Percentiles rank a stretch among this genome's conserved stretches.
Evolutionary conservation across 2,329 filamentous ascomycete species (phyloP).

Genomic region (Helotiales sp.): DNA sequence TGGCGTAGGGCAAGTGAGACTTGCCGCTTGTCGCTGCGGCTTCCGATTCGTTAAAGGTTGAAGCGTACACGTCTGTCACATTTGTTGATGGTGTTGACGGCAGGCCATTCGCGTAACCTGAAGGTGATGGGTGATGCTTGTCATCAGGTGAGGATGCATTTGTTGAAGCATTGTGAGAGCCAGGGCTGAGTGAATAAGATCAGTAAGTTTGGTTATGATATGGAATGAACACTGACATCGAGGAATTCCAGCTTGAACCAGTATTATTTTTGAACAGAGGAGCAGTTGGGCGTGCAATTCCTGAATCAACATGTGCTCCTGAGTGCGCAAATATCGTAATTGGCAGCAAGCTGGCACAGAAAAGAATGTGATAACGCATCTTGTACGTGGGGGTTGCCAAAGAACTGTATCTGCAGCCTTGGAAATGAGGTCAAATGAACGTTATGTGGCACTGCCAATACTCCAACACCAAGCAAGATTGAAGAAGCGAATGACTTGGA

Average conservation of each 20-base stretch:
- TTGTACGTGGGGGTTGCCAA: neutral
- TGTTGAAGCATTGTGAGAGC: neutral
- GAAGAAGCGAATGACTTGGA: conserved; percentile 2
- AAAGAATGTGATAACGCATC: conserved; percentile 11
- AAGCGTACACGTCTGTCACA: neutral
- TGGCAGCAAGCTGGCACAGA: conserved; percentile 6
- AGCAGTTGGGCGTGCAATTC: conserved; percentile 1
- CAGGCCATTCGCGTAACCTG: neutral
- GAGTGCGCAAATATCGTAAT: conserved; percentile 4
- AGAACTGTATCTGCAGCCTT: neutral
- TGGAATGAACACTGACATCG: neutral
- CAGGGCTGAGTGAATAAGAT: neutral
- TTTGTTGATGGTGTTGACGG: neutral
- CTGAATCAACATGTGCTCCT: neutral
- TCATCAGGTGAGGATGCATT: conserved; percentile 1
- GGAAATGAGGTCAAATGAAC: neutral
- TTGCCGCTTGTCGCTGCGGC: neutral
- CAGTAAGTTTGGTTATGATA: neutral
- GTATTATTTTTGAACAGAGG: neutral
- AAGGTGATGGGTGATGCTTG: neutral
- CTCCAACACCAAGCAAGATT: neutral
- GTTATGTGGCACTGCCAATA: conserved; percentile 6
- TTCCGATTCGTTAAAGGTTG: neutral
- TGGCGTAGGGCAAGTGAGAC: neutral
- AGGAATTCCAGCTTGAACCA: neutral